These are phyloP conservation scores for Diaporthe helianthi DNA, from an alignment of 2,329 filamentous ascomycete species.

Conservation along the genomic window DNA sequence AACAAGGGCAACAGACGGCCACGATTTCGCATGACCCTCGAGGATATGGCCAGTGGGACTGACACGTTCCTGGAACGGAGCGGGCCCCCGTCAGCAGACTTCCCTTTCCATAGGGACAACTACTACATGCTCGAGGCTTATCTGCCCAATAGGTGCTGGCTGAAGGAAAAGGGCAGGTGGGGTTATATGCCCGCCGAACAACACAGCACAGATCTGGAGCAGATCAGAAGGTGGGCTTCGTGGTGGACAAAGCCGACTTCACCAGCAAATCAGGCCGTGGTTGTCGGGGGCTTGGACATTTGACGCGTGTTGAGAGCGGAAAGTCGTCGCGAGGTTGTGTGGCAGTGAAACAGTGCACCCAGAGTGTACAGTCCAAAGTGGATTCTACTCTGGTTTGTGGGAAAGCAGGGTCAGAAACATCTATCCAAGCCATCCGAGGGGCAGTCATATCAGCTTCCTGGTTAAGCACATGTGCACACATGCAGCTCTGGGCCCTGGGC, in stretches of 20 bases:
- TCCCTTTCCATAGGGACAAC: slow-evolving; percentile 62
- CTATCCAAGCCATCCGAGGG: not conserved
- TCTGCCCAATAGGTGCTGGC: slow-evolving; percentile 63
- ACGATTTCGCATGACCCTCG: slow-evolving; percentile 45
- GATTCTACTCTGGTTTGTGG: not conserved
- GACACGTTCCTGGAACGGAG: slow-evolving; percentile 59
- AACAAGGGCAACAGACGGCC: slow-evolving; percentile 56
- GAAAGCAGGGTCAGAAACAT: not conserved
- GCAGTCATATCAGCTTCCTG: not conserved
- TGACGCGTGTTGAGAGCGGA: not conserved
- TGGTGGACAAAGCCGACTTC: slow-evolving; percentile 4
- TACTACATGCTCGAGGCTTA: slow-evolving; percentile 67
- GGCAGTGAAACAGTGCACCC: not conserved
- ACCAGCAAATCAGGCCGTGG: not conserved
- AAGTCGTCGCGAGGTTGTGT: not conserved
- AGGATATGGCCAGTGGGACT: slow-evolving; percentile 52
- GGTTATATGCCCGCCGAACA: slow-evolving; percentile 52
- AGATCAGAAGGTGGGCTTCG: slow-evolving; percentile 40
- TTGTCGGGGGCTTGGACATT: not conserved
- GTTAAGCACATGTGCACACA: not conserved
- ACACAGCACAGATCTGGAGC: slow-evolving; percentile 48
- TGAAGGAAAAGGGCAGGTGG: slow-evolving; percentile 53
- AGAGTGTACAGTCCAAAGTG: not conserved
- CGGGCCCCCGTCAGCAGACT: slow-evolving; percentile 59
- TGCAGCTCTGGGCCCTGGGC: no score